These are phyloP conservation scores for Adansonia gregorii DNA, from an alignment of 441 rosid species.

Conservation along the genomic window DNA sequence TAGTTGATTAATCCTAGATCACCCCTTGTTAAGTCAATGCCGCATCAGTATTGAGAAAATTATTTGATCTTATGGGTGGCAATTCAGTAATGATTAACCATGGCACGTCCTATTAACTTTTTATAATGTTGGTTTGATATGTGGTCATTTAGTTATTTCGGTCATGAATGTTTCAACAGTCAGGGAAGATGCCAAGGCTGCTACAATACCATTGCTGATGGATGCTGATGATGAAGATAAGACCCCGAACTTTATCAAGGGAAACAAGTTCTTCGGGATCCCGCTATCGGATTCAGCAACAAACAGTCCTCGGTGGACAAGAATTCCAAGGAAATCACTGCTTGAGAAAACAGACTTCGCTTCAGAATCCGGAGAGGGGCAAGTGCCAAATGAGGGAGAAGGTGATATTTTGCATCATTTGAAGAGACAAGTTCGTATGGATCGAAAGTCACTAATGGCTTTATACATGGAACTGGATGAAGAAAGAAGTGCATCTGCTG, in stretches of 20 bases:
- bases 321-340: slow-evolving; percentile 48
- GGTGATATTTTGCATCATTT: slow-evolving; percentile 57
- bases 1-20: too few species aligned
- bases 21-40: too few species aligned
- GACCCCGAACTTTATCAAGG: slow-evolving; percentile 59
- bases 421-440: slow-evolving; percentile 74
- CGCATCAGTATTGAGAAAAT: too few species aligned
- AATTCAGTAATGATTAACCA: too few species aligned
- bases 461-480: slow-evolving; percentile 92
- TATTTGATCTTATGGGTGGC: too few species aligned
- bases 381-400: slow-evolving; percentile 45
- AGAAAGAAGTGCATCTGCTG: slow-evolving; percentile 89
- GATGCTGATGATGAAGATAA: slow-evolving; percentile 59
- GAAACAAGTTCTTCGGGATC: slow-evolving; percentile 77
- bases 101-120: neutral
- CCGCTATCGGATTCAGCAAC: slow-evolving; percentile 57
- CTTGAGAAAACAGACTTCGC: slow-evolving; percentile 57
- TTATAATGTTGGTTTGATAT: neutral
- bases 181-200: slow-evolving; percentile 49
- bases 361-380: slow-evolving; percentile 47
- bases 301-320: slow-evolving; percentile 63
- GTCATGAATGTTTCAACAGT: slow-evolving; percentile 33
- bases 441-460: slow-evolving; percentile 75
- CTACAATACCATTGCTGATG: slow-evolving; percentile 38
- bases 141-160: neutral